Base-by-base conservation (phyloP, 495 filamentous ascomycete genomes). In the Penicillium flavigenum region DNA sequence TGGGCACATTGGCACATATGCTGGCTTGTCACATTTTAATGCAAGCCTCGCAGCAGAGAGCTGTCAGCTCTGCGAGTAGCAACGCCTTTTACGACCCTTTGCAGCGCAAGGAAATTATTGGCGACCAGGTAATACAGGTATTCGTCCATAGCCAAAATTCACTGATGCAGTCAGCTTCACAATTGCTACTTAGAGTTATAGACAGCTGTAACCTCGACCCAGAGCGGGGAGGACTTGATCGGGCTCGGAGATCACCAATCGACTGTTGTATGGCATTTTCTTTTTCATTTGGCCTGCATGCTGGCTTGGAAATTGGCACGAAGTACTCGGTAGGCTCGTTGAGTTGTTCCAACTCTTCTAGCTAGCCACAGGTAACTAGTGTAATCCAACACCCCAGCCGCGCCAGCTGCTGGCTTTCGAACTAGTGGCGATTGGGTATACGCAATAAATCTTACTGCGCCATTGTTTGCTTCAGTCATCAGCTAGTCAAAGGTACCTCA, bases 271-370 rank as follows among this genome's bases (percentile, higher is more conserved):
- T n/a, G 16, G 8, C 10, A 48, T 26, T 26, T 6, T 5, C 24
- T 26, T 57, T 41, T 22, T 24, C 17, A 47, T 20, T 32, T 14
- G 36, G 45, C 34, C 54, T 41, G 46, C 22, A 50, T 57, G 19
- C 31, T 34, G 51, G 51, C 51, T 56, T 36, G 44, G 24, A n/a
- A 12, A 19, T 48, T 36, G 24, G 46, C 24, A 22, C 19, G 46
- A 57, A 50, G 36, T 41, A 6, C 24, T 5, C 0, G 5, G 24
- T 6, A 36, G 26, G 45, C 43, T 56, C 45, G 9, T 55, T 32
- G 32, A 34, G 34, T 20, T 9, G 22, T 17, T 14, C 11, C 22
- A 48, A 7, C 46, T 29, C 22, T 48, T 16, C 20, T 24, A 51
- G 48, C 34, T 38, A 39, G 32, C 48, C 48, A 41, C 48, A 38